Conservation (phyloP, 2,329 filamentous ascomycete genomes). For the Purpureocillium takamizusanense region DNA sequence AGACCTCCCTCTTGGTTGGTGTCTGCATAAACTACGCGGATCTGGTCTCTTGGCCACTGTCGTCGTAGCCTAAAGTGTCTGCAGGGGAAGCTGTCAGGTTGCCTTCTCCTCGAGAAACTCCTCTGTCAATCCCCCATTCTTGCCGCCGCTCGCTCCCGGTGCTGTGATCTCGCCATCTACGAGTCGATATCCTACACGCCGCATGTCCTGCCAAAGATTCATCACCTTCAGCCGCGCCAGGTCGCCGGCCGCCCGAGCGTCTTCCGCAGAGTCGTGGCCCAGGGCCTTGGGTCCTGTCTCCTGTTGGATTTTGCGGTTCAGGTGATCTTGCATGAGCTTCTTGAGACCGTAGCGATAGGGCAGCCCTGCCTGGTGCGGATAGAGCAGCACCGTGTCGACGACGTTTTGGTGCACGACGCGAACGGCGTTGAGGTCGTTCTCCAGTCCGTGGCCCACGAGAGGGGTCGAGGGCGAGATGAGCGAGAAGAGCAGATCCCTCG, state of each 20-base stretch:
- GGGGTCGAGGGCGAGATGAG: slow-evolving; percentile 70
- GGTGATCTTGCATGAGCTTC: slow-evolving; percentile 56
- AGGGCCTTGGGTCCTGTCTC: slow-evolving; percentile 38
- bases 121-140: slow-evolving; percentile 22
- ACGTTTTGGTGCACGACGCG: slow-evolving; percentile 78
- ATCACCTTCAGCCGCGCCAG: slow-evolving; percentile 64
- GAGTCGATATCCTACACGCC: slow-evolving; percentile 58
- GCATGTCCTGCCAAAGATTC: slow-evolving; percentile 60
- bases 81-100: too few relatives aligned
- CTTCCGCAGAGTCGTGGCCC: slow-evolving; percentile 89
- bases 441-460: slow-evolving; percentile 84
- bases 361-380: slow-evolving; percentile 66
- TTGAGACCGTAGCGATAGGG: slow-evolving; percentile 75
- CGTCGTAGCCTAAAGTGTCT: too few relatives aligned
- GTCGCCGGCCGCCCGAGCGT: slow-evolving; percentile 82
- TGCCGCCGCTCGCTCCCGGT: slow-evolving; percentile 19
- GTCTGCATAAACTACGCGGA: too few relatives aligned
- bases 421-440: slow-evolving; percentile 85
- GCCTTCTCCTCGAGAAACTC: slow-evolving; percentile 23
- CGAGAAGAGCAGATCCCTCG: slow-evolving; percentile 68
- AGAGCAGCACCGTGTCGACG: slow-evolving; percentile 80
- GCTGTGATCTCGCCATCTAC: slow-evolving; percentile 37
- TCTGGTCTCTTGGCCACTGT: too few relatives aligned
- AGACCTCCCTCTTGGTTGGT: too few relatives aligned
- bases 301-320: slow-evolving; percentile 72